These are phyloP conservation scores for Cladosporium velox DNA, from an alignment of 2,329 filamentous ascomycete genomes.

Conservation along the genomic window DNA sequence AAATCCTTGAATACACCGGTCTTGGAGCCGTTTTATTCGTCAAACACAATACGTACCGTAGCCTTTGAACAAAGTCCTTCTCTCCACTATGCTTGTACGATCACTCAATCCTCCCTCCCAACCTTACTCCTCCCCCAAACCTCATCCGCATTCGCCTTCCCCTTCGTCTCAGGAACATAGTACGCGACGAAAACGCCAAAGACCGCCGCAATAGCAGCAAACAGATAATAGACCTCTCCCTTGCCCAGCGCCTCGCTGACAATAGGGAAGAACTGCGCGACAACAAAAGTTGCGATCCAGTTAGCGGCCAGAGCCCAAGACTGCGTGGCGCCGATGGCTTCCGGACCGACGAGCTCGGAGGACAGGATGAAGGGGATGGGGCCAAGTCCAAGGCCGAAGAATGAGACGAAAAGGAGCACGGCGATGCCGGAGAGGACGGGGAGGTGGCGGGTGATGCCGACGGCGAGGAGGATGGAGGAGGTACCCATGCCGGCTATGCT, in stretches of 20 bases:
- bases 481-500: slow-evolving; percentile 83
- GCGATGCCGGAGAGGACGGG: slow-evolving; percentile 78
- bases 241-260: slow-evolving; percentile 76
- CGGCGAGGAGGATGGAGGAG: slow-evolving; percentile 73
- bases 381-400: slow-evolving; percentile 86
- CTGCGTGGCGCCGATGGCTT: slow-evolving; percentile 89
- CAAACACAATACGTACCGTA: not conserved
- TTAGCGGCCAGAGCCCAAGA: slow-evolving; percentile 85
- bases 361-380: slow-evolving; percentile 94
- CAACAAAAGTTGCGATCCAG: slow-evolving; percentile 86
- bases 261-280: slow-evolving; percentile 93
- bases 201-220: slow-evolving; percentile 70
- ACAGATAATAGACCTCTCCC: slow-evolving; percentile 90
- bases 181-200: slow-evolving; percentile 71
- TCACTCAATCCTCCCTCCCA: slow-evolving; percentile 15
- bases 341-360: slow-evolving; percentile 84
- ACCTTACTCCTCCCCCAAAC: slow-evolving; percentile 69
- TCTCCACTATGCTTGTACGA: not conserved
- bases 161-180: slow-evolving; percentile 84
- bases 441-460: slow-evolving; percentile 73
- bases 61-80: not conserved
- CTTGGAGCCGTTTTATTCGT: not conserved
- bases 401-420: slow-evolving; percentile 81
- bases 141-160: slow-evolving; percentile 79
- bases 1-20: not conserved